Conservation (phyloP, 163 green algal species). For the Chlamydomonas reinhardtii region DNA sequence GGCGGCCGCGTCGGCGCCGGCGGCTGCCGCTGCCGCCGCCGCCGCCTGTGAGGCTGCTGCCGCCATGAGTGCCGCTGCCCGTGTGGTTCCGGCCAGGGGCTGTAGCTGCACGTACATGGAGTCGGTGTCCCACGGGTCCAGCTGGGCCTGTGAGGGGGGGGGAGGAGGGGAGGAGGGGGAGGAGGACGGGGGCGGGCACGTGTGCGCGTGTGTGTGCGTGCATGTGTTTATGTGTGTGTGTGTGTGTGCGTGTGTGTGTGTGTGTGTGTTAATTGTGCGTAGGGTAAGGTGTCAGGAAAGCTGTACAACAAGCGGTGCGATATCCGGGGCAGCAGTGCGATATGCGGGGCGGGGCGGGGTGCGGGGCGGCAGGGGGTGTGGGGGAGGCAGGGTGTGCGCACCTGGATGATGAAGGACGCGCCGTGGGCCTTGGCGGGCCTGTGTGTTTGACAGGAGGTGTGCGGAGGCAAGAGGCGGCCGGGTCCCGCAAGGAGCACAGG, state of each 20-base stretch:
- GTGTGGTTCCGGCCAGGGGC: neutral
- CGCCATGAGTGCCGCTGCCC: neutral
- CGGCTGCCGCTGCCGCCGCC: neutral
- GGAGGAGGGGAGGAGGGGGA: neutral
- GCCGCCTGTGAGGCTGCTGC: neutral
- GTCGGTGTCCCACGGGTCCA: slow-evolving; percentile 27
- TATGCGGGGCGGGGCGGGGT: too few species aligned
- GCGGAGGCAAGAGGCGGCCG: neutral
- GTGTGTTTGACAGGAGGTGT: neutral
- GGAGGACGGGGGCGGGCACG: too few species aligned
- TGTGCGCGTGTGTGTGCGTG: too few species aligned
- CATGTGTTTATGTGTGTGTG: too few species aligned
- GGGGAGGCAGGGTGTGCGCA: too few species aligned
- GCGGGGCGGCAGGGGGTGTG: too few species aligned
- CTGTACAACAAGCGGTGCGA: too few species aligned
- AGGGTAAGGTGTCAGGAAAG: too few species aligned
- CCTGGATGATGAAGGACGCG: slow-evolving; percentile 36
- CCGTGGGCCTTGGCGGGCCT: slow-evolving; percentile 29
- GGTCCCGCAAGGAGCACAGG: neutral
- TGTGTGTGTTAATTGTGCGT: too few species aligned
- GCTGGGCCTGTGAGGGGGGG: slow-evolving; percentile 7
- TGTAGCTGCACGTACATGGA: slow-evolving; percentile 21
- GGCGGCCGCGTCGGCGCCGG: neutral
- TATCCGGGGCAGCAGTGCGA: too few species aligned
- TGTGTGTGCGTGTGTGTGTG: too few species aligned